These are phyloP conservation scores for Funneliformis mosseae DNA, from an alignment of 192 early-diverging fungal genomes.

Conservation along the genomic window DNA sequence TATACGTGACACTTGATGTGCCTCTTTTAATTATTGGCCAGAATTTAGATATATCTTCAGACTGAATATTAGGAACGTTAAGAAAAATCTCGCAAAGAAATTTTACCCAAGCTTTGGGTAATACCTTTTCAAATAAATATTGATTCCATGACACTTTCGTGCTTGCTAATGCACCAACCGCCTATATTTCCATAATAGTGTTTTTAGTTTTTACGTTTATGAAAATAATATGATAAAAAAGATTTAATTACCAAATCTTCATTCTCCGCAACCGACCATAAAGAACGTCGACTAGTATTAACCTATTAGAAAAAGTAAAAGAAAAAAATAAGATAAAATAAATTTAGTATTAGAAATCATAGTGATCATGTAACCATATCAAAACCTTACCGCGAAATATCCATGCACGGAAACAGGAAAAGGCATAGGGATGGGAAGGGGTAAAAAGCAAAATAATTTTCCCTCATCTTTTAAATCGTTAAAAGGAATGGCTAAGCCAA, in stretches of 20 bases:
- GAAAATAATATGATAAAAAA: background rate
- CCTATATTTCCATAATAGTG: background rate
- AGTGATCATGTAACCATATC: background rate
- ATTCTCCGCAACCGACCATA: background rate
- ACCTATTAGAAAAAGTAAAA: background rate
- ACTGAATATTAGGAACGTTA: background rate
- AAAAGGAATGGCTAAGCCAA: background rate
- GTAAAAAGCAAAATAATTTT: background rate
- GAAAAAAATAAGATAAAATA: too few species aligned
- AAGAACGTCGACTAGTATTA: background rate
- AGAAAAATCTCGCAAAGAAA: background rate
- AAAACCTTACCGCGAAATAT: background rate
- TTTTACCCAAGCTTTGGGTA: background rate
- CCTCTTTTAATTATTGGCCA: constrained; percentile 3
- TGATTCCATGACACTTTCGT: background rate
- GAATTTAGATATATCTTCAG: background rate
- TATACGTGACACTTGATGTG: background rate
- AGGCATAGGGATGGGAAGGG: background rate
- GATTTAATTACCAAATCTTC: background rate
- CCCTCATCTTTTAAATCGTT: background rate
- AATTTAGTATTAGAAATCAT: too few species aligned
- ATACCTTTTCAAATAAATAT: background rate
- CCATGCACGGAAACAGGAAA: background rate
- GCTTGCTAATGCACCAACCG: background rate
- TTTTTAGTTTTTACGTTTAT: too few species aligned